Base-by-base conservation (phyloP, 164 flowering plant species). In the Platanus orientalis region DNA sequence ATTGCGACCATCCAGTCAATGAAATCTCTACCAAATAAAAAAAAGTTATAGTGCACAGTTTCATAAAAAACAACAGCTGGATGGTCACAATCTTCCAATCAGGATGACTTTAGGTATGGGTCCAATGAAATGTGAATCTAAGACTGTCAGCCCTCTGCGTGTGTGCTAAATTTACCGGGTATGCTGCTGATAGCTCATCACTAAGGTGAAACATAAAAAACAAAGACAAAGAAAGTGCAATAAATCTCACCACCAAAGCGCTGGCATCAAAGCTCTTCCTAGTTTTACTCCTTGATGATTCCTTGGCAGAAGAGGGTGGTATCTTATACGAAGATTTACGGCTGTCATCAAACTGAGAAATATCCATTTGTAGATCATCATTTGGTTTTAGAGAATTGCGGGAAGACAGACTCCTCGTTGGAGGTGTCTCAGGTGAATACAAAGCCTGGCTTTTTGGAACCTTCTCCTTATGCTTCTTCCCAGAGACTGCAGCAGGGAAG, bases 341-440 rank as follows among this genome's bases (percentile, higher is more conserved):
- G 60, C 69, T 81, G 62, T 87, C 96, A 64, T 89, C 97, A 69
- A 57, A 76, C 28, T 61, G 63, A 19, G 59, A 72, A 45, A 44
- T 23, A 58, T 87, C 94, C 70, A 72, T 60, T 40, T 70, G 74
- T 36, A 64, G 32, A 48, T 82, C 84, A 65, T 80, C 87, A 58
- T 65, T 76, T 20, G 54, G 39, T 54, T 71, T 82, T 26, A 71
- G 54, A 61, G 79, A 54, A 73, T 64, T 80, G 27, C 69, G 80
- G 23, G 47, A 39, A n/a, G 84, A 69, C 52, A 74, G 64, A 67
- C 76, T 73, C 79, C 80, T 82, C 50, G 52, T 24, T 1, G 79
- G 64, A 26, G 88, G 70, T 36, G 76, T 62, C 45, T 87, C 96
- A 28, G 93, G 83, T 32, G 90, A 81, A 78, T 80, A 76, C 27